Percentiles rank a stretch among this genome's conserved stretches.
Conservation (phyloP, 441 rosid species). For the Francoa sonchifolia region DNA sequence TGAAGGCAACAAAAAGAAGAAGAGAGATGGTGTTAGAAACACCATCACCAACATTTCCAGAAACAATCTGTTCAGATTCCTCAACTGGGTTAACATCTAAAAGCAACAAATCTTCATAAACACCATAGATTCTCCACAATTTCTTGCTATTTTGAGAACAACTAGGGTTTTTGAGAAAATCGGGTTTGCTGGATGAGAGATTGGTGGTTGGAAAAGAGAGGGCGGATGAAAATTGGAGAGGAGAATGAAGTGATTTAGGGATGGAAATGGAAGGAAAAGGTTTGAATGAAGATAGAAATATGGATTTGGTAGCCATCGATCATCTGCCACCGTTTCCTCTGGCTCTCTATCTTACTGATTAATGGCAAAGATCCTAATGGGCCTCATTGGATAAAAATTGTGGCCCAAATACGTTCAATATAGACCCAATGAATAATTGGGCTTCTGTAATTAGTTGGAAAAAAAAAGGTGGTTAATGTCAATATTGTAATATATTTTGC, state of each 20-base stretch:
- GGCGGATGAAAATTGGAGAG: constrained; percentile 4
- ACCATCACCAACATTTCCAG: constrained; percentile 32
- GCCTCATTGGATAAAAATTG: background rate
- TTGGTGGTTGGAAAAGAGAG: constrained; percentile 17
- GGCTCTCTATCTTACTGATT: constrained; percentile 3
- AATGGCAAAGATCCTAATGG: too few relatives aligned
- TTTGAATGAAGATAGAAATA: constrained; percentile 20
- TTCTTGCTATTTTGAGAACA: constrained; percentile 12
- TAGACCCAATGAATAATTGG: too few relatives aligned
- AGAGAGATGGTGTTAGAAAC: constrained; percentile 27
- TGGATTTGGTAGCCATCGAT: constrained; percentile 25
- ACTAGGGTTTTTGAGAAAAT: constrained; percentile 2
- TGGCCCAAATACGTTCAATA: too few relatives aligned
- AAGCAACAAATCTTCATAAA: constrained; percentile 29
- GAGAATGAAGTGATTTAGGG: constrained; percentile 18
- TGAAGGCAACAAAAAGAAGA: constrained; percentile 57
- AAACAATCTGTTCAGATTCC: constrained; percentile 24
- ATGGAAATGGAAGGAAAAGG: constrained; percentile 15
- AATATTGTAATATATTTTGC: too few relatives aligned
- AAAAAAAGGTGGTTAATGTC: too few relatives aligned
- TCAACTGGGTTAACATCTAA: constrained; percentile 21
- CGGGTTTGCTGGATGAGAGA: constrained; percentile 13
- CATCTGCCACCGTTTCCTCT: constrained; percentile 9
- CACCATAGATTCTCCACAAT: constrained; percentile 32
- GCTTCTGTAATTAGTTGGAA: too few relatives aligned